Percentiles rank a stretch among this genome's conserved stretches.
Conservation (phyloP, 495 filamentous ascomycete species). For the Hapsidospora chrysogenum region DNA sequence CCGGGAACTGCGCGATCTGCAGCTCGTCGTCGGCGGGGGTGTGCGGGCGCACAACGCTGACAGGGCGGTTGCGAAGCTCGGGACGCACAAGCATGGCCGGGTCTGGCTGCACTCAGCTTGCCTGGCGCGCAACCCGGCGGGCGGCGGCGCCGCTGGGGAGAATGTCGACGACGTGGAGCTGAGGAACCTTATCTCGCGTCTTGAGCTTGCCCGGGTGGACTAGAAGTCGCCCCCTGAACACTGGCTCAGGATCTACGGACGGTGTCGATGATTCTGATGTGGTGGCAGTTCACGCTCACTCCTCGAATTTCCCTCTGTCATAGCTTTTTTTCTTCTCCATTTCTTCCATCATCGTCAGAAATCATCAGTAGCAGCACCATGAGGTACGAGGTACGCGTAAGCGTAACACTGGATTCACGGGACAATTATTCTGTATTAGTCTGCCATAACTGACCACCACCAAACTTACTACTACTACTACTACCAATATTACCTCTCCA, state of each 20-base stretch:
- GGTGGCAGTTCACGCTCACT: no score
- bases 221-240: slow-evolving; percentile 2
- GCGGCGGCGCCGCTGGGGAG: slow-evolving; percentile 8
- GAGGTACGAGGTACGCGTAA: no score
- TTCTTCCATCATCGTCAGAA: no score
- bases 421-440: no score
- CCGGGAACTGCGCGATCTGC: slow-evolving; percentile 3
- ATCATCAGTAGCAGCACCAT: no score
- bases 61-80: slow-evolving; percentile 5
- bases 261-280: no score
- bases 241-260: slow-evolving; percentile 1
- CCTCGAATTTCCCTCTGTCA: no score
- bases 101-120: slow-evolving; percentile 20
- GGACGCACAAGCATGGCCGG: slow-evolving; percentile 6
- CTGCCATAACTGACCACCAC: no score
- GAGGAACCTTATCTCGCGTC: neutral
- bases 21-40: slow-evolving; percentile 26
- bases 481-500: no score
- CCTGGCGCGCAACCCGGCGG: slow-evolving; percentile 4
- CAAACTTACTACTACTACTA: no score
- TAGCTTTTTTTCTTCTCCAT: no score
- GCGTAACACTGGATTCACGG: no score
- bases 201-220: neutral
- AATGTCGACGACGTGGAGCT: neutral
- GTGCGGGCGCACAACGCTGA: slow-evolving; percentile 15